Evolutionary conservation across 768 basidiomycete genomes (phyloP), one percentile per base, ranked within the genome.

Genomic region (Naematelia aurantialba): DNA sequence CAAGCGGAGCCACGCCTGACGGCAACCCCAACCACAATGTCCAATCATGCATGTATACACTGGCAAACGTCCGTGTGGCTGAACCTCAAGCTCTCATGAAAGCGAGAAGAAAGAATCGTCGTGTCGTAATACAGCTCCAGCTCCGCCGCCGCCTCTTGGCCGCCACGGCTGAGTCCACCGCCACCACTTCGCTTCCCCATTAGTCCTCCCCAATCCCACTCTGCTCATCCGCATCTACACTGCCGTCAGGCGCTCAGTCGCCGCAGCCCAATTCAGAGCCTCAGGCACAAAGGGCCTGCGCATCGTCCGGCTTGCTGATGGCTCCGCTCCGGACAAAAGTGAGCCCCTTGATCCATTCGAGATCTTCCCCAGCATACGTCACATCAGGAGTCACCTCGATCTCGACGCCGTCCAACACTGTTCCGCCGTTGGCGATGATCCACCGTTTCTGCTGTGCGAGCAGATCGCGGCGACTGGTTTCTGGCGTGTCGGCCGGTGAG

Each of bases 341-440:
- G 80, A 87, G 87, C 46, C 91, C 92, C 76, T 85, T 86, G 49
- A 89, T 82, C 49, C 76, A 79, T 68, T 88, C 86, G 60, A 98
- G 78, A 1, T 91, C 94, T 76, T 99, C 96, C 14, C 96, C 96
- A 21, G 88, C 87, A 64, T 97, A 99, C 69, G 84, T 87, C 58
- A 93, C 85, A 8, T 86, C 79, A 17, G 96, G 92, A 1, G 89
- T 89, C 52, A 98, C 80, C 78, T 99, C 96, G 58, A 98, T 87
- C 75, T 93, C 89, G 17, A 88, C 85, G 39, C 82, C 87, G 0
- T 87, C 85, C 45, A 79, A 74, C n/a, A 90, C 81, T 29, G 67
- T 80, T 14, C 89, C 91, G 4, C 94, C 94, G 0, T 88, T 88
- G 0, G 56, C 74, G 74, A 87, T 85, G 69, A 99, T 79, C 84